Evolutionary conservation across 2,329 filamentous ascomycete genomes (phyloP), one percentile per base, ranked within the genome.

Genomic region (Aureobasidium sp.): DNA sequence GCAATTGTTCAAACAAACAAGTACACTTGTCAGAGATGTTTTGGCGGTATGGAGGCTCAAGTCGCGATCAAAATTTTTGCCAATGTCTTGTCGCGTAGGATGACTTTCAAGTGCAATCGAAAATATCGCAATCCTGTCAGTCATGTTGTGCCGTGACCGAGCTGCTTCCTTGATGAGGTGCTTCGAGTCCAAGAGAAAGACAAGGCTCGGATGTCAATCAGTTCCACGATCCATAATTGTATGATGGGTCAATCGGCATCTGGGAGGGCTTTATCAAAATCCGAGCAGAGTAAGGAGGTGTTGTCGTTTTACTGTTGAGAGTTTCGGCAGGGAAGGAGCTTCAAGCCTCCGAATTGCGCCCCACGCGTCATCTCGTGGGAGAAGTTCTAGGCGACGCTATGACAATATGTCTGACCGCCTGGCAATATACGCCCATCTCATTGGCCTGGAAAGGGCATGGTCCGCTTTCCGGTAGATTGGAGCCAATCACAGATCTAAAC

Each of bases 291-390:
- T 31, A 27, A 33, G 58, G 42, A 43, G 50, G 23, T 61, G 43
- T 61, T 61, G 58, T 50, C 33, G 45, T 50, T 50, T 50, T 50
- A 50, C n/a, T 61, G 45, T 61, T 50, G 58, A 61, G n/a, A n/a
- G 43, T 50, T 61, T 50, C 58, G 58, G 58, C 43, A 61, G 58
- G 10, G 11, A 45, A 20, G 58, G 43, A 29, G 23, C 13, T 23
- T 29, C n/a, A 50, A 29, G 58, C 23, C 31, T n/a, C 45, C 58
- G 43, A 40, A 50, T 27, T 13, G 38, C 31, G 58, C 58, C 58
- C 58, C 58, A 61, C 58, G 31, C 58, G 45, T 50, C 58, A 61
- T 50, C 31, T 61, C 56, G 15, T 50, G 27, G 2, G 25, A 61
- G 58, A 18, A 40, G 45, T 50, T 61, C 58, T 50, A 50, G 58